Conservation (phyloP, 2,329 filamentous ascomycete genomes). For the Aureobasidium mangrovei region DNA sequence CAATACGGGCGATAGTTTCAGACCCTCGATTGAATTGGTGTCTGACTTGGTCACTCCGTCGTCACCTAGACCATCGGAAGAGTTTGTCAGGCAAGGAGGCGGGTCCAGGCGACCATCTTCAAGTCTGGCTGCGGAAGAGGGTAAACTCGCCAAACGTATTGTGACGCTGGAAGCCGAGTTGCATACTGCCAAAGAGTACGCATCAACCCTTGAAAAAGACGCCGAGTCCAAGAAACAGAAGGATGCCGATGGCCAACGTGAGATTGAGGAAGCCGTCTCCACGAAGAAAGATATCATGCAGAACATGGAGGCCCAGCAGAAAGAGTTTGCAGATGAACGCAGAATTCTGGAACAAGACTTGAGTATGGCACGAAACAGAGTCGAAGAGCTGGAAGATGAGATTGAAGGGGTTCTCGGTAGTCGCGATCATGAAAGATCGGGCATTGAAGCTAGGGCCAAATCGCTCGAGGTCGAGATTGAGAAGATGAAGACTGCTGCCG, state of each 20-base stretch:
- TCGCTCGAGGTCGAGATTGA: conserved; percentile 64
- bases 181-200: conserved; percentile 59
- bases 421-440: conserved; percentile 69
- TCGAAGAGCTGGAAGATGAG: conserved; percentile 88
- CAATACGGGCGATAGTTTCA: conserved; percentile 27
- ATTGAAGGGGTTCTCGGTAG: conserved; percentile 77
- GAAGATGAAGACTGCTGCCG: conserved; percentile 41
- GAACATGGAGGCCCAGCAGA: conserved; percentile 87
- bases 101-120: conserved; percentile 53
- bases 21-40: conserved; percentile 15
- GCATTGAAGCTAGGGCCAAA: conserved; percentile 59
- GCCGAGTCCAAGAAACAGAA: conserved; percentile 44
- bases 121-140: conserved; percentile 53
- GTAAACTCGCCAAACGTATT: conserved; percentile 52
- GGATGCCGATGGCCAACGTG: conserved; percentile 54
- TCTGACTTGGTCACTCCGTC: conserved; percentile 16
- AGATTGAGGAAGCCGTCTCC: conserved; percentile 76
- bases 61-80: conserved; percentile 31
- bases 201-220: conserved; percentile 61
- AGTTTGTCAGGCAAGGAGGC: conserved; percentile 48
- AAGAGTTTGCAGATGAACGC: conserved; percentile 78
- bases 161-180: conserved; percentile 70
- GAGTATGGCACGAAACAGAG: conserved; percentile 61
- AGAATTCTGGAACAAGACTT: conserved; percentile 76
- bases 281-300: conserved; percentile 90